phyloP scores from a whole-genome alignment of 306 rosid genomes.

The Prunus salicina region DNA sequence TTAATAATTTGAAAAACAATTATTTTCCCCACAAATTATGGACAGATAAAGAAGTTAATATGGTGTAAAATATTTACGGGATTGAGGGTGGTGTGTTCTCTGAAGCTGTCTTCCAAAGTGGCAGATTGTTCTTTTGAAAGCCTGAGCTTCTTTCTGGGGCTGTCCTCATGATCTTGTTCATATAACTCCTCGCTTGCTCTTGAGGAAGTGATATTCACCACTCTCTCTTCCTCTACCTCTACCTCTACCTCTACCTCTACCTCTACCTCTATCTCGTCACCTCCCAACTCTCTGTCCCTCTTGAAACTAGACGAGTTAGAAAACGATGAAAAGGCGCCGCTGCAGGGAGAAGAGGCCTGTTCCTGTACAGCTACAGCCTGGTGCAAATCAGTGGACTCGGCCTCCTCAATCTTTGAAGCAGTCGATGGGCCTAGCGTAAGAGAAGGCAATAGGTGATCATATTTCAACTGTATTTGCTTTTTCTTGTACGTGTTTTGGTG shows the following conservation, averaged over 20 bases:
- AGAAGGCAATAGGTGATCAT: slow-evolving; percentile 41
- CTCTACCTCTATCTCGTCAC: slow-evolving; percentile 17
- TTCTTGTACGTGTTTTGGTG: slow-evolving; percentile 10
- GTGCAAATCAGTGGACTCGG: not conserved
- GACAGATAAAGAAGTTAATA: not conserved
- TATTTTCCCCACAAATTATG: not conserved
- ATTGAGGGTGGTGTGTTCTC: slow-evolving; percentile 62
- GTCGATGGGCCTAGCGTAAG: slow-evolving; percentile 54
- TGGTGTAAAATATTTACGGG: slow-evolving; percentile 40
- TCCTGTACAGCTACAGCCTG: slow-evolving; percentile 4
- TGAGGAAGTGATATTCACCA: slow-evolving; percentile 6
- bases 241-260: slow-evolving; percentile 8
- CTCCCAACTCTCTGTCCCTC: slow-evolving; percentile 61
- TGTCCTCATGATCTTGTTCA: slow-evolving; percentile 34
- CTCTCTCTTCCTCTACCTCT: slow-evolving; percentile 19
- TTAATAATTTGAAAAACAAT: not conserved
- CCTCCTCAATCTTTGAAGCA: slow-evolving; percentile 9
- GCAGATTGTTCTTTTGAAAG: slow-evolving; percentile 77
- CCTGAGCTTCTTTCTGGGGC: slow-evolving; percentile 79
- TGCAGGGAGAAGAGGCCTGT: slow-evolving; percentile 38
- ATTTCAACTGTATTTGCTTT: slow-evolving; percentile 36
- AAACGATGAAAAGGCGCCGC: slow-evolving; percentile 55
- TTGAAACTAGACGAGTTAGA: slow-evolving; percentile 63
- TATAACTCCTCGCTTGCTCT: slow-evolving; percentile 31
- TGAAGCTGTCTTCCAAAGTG: slow-evolving; percentile 62